Evolutionary conservation across 2,329 filamentous ascomycete species (phyloP).

Genomic region (Stylonectria norvegica): DNA sequence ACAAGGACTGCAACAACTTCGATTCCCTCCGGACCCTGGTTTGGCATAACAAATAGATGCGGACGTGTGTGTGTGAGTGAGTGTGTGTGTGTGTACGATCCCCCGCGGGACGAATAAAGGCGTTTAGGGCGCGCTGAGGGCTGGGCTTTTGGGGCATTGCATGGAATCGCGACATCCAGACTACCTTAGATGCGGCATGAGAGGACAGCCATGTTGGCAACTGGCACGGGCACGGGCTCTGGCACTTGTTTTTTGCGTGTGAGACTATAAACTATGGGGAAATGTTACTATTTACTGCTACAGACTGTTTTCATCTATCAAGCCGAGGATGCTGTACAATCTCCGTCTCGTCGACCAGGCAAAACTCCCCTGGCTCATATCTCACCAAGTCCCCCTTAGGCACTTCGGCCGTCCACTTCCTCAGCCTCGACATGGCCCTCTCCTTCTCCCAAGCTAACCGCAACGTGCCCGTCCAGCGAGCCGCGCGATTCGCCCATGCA

Average conservation of each 20-base stretch:
- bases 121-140: no score
- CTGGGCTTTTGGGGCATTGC: no score
- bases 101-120: no score
- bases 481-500: background rate
- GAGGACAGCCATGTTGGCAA: no score
- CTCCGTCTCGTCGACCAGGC: background rate
- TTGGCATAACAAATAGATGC: conserved; percentile 70
- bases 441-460: background rate
- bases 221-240: no score
- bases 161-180: no score
- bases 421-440: background rate
- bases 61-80: background rate
- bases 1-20: conserved; percentile 84
- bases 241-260: no score
- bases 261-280: background rate
- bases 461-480: background rate
- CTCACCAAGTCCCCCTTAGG: background rate
- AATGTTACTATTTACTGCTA: background rate
- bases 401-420: background rate
- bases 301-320: background rate
- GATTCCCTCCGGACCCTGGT: conserved; percentile 80
- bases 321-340: no score
- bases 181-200: no score
- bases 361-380: background rate
- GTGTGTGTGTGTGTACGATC: no score